A percentile compares a stretch with the other conserved stretches of the same genome.
Conservation (phyloP, 2,329 filamentous ascomycete genomes). For the Hypoxylon sp. region DNA sequence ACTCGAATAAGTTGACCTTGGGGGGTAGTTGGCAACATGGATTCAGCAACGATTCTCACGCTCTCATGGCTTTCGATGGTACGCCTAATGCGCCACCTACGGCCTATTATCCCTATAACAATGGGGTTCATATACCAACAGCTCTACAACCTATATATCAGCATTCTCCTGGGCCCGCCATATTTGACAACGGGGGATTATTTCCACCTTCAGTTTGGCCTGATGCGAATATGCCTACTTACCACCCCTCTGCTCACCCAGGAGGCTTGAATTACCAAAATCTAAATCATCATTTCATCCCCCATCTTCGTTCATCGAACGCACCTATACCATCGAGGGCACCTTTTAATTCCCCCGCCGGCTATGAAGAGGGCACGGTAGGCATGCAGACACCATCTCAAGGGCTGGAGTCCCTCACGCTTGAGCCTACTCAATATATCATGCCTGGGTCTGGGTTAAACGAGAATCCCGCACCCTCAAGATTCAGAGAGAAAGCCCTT, state of each 20-base stretch:
- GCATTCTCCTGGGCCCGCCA: conserved; percentile 57
- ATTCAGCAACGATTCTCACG: conserved; percentile 41
- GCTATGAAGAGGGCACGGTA: conserved; percentile 47
- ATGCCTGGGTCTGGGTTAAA: conserved; percentile 35
- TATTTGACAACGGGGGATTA: conserved; percentile 60
- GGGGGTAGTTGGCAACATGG: conserved; percentile 45
- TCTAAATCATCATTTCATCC: conserved; percentile 49
- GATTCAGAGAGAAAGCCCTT: conserved; percentile 78
- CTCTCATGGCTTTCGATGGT: conserved; percentile 49
- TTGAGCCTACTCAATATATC: conserved; percentile 51
- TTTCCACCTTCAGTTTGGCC: conserved; percentile 58
- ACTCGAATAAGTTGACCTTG: conserved; percentile 40
- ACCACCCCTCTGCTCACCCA: conserved; percentile 54
- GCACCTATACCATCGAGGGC: conserved; percentile 37
- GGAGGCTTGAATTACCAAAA: conserved; percentile 56
- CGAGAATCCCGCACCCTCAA: conserved; percentile 53
- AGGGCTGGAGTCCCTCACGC: conserved; percentile 54
- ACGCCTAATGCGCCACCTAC: conserved; percentile 48
- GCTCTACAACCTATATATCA: conserved; percentile 56
- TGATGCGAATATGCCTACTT: conserved; percentile 55
- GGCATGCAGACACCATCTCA: conserved; percentile 53
- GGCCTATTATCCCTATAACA: conserved; percentile 51
- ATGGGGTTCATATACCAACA: conserved; percentile 51
- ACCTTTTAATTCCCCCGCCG: conserved; percentile 60
- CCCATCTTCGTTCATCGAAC: conserved; percentile 52